phyloP scores from a whole-genome alignment of 129 eudicot species.

The Dittrichia graveolens region DNA sequence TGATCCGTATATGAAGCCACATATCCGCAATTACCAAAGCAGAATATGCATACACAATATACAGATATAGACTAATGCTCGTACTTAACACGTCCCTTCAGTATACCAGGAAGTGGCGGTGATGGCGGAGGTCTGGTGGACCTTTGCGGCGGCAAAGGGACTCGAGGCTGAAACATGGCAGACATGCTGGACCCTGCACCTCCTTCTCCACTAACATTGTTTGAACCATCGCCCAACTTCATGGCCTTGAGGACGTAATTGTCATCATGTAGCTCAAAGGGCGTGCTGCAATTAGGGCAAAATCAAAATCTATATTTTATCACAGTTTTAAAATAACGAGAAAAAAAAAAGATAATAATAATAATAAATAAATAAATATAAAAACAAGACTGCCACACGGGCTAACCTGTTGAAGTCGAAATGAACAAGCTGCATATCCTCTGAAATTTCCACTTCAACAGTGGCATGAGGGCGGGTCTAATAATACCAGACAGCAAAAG shows the following conservation, averaged over 20 bases:
- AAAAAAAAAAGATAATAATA: too few relatives aligned
- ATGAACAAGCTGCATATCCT: conserved; percentile 93
- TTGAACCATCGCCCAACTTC: conserved; percentile 58
- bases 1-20: conserved; percentile 19
- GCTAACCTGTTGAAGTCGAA: conserved; percentile 87
- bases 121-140: conserved; percentile 71
- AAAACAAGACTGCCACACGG: not conserved
- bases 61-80: conserved; percentile 64
- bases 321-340: too few relatives aligned
- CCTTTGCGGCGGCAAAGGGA: conserved; percentile 39
- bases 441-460: conserved; percentile 90
- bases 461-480: conserved; percentile 93
- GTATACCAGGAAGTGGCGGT: conserved; percentile 87
- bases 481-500: conserved; percentile 17
- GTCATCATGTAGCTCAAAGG: conserved; percentile 72
- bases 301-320: not conserved
- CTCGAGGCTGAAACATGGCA: conserved; percentile 38
- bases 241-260: conserved; percentile 71
- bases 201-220: conserved; percentile 34
- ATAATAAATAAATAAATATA: not conserved
- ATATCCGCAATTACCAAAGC: conserved; percentile 20
- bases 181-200: conserved; percentile 69
- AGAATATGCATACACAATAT: conserved; percentile 42
- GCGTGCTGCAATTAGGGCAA: conserved; percentile 49
- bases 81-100: conserved; percentile 81